phyloP scores from a whole-genome alignment of 352 stramenopile species.

The Globisporangium viniferum region DNA sequence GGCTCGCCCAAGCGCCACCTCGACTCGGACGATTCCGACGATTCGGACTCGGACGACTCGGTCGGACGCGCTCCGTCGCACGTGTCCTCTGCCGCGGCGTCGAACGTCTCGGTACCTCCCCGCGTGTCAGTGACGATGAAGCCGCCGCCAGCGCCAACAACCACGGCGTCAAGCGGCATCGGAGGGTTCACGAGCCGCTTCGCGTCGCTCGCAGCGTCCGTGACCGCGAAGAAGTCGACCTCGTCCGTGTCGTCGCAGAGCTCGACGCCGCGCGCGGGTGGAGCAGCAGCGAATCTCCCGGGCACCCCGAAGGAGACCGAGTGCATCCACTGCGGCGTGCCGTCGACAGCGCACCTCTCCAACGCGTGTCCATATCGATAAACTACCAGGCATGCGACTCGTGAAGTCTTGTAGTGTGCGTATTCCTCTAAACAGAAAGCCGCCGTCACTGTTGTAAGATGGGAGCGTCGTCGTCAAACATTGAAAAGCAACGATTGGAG shows the following conservation, averaged over 20 bases:
- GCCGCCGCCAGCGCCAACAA: conserved; percentile 25
- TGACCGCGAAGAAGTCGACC: conserved; percentile 51
- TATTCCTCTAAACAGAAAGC: neutral
- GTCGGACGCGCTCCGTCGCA: conserved; percentile 35
- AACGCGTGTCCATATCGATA: conserved; percentile 53
- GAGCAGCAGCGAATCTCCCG: conserved; percentile 24
- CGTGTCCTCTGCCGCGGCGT: conserved; percentile 18
- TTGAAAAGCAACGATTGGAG: neutral
- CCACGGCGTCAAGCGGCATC: conserved; percentile 5
- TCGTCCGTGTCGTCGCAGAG: conserved; percentile 16
- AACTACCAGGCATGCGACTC: conserved; percentile 10
- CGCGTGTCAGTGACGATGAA: conserved; percentile 27
- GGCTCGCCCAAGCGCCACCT: conserved; percentile 39
- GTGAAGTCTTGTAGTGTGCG: neutral
- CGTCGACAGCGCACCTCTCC: conserved; percentile 37
- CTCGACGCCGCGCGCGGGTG: conserved; percentile 25
- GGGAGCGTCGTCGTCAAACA: neutral
- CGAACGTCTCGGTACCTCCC: conserved; percentile 27
- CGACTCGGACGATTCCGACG: conserved; percentile 45
- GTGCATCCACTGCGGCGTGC: conserved; percentile 46
- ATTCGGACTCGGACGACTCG: conserved; percentile 38
- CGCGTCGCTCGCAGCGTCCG: conserved; percentile 45
- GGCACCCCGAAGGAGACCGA: conserved; percentile 31
- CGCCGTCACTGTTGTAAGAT: no score
- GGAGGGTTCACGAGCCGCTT: conserved; percentile 55